Percentiles rank a stretch among this genome's conserved stretches.
Evolutionary conservation across 1,284 basidiomycete species (phyloP).

Genomic region (Athelia sp.): DNA sequence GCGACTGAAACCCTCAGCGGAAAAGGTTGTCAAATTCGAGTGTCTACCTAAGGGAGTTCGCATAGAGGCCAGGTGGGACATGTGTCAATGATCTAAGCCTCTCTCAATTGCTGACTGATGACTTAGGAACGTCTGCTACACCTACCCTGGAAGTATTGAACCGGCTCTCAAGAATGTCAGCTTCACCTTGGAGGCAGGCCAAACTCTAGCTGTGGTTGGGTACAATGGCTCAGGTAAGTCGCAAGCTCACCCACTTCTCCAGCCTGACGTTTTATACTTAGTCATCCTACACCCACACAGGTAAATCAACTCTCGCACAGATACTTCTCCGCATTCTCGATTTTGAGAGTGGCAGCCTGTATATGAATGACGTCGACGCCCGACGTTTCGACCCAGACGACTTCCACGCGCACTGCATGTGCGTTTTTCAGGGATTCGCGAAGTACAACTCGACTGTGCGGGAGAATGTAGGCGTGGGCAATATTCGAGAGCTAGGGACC

Average conservation of each 20-base stretch:
- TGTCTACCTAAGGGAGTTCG: slow-evolving; percentile 51
- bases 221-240: slow-evolving; percentile 71
- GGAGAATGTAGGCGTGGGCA: slow-evolving; percentile 77
- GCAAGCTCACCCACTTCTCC: slow-evolving; percentile 4
- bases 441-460: slow-evolving; percentile 69
- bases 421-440: slow-evolving; percentile 81
- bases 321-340: slow-evolving; percentile 73
- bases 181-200: slow-evolving; percentile 65
- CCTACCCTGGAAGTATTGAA: slow-evolving; percentile 66
- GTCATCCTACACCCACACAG: slow-evolving; percentile 17
- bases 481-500: slow-evolving; percentile 50
- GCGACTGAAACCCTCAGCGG: slow-evolving; percentile 52
- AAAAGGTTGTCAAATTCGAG: slow-evolving; percentile 43
- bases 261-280: slow-evolving; percentile 21
- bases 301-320: slow-evolving; percentile 80
- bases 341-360: slow-evolving; percentile 59
- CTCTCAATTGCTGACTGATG: slow-evolving; percentile 11
- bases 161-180: slow-evolving; percentile 65
- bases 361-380: slow-evolving; percentile 65
- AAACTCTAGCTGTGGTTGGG: slow-evolving; percentile 79
- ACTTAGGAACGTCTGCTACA: slow-evolving; percentile 62
- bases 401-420: slow-evolving; percentile 66
- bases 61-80: slow-evolving; percentile 52
- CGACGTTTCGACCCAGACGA: slow-evolving; percentile 58
- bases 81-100: slow-evolving; percentile 2